Percentiles rank a stretch among this genome's conserved stretches.
Conservation (phyloP, 2,329 filamentous ascomycete species). For the Verticillium isaacii region DNA sequence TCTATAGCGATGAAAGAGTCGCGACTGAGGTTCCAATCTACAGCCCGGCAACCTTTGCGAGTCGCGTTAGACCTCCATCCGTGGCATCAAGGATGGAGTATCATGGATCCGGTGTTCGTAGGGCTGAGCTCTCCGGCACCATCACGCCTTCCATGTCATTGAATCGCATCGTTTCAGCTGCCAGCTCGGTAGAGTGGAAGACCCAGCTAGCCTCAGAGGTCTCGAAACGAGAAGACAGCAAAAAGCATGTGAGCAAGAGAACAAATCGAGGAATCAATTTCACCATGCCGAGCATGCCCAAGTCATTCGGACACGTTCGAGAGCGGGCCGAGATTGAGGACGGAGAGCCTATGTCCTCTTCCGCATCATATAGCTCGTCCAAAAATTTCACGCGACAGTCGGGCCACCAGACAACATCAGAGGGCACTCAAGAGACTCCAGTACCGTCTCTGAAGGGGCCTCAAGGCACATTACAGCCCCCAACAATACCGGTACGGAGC, state of each 20-base stretch:
- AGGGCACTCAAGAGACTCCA: neutral
- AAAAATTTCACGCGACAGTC: neutral
- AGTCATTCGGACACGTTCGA: conserved; percentile 34
- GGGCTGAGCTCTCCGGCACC: neutral
- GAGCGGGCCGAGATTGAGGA: conserved; percentile 46
- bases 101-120: neutral
- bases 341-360: conserved; percentile 17
- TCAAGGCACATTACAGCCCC: neutral
- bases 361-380: neutral
- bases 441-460: neutral
- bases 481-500: neutral
- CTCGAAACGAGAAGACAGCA: conserved; percentile 34
- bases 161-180: conserved; percentile 32
- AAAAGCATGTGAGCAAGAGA: neutral
- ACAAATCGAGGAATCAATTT: conserved; percentile 7
- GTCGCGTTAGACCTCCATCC: neutral
- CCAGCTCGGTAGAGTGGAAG: conserved; percentile 51
- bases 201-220: conserved; percentile 48
- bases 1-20: neutral
- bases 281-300: conserved; percentile 15
- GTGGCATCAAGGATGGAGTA: neutral
- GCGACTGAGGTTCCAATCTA: neutral
- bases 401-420: neutral
- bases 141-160: conserved; percentile 19
- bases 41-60: conserved; percentile 6